phyloP scores from a whole-genome alignment of 2,329 filamentous ascomycete species.

The Emmonsia crescens region DNA sequence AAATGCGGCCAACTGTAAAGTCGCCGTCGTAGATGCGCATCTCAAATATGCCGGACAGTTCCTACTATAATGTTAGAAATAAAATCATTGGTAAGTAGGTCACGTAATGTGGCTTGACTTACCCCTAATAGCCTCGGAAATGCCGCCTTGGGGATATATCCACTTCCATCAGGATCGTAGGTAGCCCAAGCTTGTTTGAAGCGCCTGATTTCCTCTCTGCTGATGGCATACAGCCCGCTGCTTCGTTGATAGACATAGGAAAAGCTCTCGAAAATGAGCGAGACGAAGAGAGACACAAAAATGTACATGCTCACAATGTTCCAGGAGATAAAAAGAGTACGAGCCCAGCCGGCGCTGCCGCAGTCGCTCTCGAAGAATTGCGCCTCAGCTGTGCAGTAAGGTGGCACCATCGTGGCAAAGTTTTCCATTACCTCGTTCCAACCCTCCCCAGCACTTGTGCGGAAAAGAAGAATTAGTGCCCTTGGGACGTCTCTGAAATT shows the following conservation, averaged over 20 bases:
- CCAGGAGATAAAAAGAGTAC: conserved; percentile 86
- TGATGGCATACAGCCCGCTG: conserved; percentile 81
- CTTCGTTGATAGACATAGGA: conserved; percentile 98
- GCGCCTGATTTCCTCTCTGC: conserved; percentile 82
- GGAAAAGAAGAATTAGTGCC: conserved; percentile 83
- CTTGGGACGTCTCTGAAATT: conserved; percentile 94
- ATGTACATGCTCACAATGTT: conserved; percentile 99
- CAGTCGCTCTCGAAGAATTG: conserved; percentile 85
- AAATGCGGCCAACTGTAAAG: conserved; percentile 72
- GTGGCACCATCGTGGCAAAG: conserved; percentile 67
- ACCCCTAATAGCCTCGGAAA: conserved; percentile 80
- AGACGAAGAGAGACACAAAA: conserved; percentile 96
- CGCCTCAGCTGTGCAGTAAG: conserved; percentile 62
- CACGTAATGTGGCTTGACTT: conserved; percentile 19
- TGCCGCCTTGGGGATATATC: conserved; percentile 78
- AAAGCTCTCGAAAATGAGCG: conserved; percentile 97
- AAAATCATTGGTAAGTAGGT: background rate
- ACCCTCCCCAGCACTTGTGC: conserved; percentile 85
- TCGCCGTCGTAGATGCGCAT: conserved; percentile 94
- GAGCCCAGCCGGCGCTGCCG: conserved; percentile 79
- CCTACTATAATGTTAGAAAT: conserved; percentile 27
- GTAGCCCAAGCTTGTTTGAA: conserved; percentile 99
- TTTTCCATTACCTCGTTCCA: conserved; percentile 98
- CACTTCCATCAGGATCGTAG: conserved; percentile 81
- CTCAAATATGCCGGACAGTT: conserved; percentile 89